These are phyloP conservation scores for Syzygium jambos DNA, from an alignment of 345 rosid genomes.

Conservation along the genomic window DNA sequence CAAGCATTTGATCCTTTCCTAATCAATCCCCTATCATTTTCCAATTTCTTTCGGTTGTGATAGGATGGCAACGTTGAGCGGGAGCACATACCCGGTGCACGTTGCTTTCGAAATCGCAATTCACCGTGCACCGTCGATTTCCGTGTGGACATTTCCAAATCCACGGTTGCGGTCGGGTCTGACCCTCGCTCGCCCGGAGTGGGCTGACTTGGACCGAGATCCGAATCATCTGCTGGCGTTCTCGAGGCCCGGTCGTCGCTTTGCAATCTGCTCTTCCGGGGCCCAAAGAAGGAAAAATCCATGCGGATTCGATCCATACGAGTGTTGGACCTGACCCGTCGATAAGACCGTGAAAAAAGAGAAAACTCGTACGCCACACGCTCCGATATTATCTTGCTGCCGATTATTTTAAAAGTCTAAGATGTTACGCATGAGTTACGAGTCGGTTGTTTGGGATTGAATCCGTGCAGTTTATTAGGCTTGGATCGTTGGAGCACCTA, in stretches of 20 bases:
- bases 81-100: background rate
- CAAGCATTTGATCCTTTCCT: background rate
- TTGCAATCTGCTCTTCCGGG: background rate
- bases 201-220: background rate
- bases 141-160: background rate
- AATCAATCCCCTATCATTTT: background rate
- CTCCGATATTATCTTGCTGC: background rate
- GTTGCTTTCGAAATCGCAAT: background rate
- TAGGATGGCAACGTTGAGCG: background rate
- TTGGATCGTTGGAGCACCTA: no score
- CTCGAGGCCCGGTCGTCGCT: background rate
- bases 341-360: background rate
- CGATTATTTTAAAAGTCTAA: background rate
- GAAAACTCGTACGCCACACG: background rate
- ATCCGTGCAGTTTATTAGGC: no score
- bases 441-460: no score
- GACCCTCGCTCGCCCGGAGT: background rate
- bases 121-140: background rate
- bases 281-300: background rate
- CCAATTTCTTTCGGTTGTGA: background rate
- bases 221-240: background rate
- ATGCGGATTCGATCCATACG: background rate
- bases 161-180: background rate
- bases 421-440: no score
- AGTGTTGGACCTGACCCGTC: background rate